These are phyloP conservation scores for Ganoderma sinense DNA, from an alignment of 1,284 basidiomycete species.

Conservation along the genomic window DNA sequence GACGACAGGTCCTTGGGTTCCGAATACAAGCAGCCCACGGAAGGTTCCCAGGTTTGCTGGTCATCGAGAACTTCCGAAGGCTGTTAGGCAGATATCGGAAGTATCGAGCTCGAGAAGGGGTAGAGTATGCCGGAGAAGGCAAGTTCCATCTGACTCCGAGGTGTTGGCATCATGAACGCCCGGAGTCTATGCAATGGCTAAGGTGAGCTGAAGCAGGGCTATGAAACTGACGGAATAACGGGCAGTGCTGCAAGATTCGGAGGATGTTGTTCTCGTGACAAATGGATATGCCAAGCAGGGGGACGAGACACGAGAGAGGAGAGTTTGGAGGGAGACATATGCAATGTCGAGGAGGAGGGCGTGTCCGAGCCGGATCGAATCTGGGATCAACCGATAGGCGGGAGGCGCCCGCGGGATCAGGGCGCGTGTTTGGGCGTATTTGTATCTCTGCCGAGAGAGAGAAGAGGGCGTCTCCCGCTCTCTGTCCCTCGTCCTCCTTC, in stretches of 20 bases:
- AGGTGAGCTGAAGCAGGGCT: background rate
- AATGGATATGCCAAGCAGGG: background rate
- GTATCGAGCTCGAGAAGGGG: background rate
- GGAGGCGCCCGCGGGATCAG: slow-evolving; percentile 6
- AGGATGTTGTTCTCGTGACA: background rate
- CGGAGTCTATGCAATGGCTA: background rate
- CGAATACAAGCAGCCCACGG: background rate
- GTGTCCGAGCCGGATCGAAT: background rate
- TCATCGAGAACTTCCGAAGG: background rate
- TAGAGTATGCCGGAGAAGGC: background rate
- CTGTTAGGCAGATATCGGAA: slow-evolving; percentile 1
- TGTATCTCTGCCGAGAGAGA: slow-evolving; percentile 16
- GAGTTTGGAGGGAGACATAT: background rate
- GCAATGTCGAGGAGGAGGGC: background rate
- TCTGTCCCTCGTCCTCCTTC: slow-evolving; percentile 28
- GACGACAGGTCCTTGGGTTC: slow-evolving; percentile 9
- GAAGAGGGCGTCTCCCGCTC: slow-evolving; percentile 28
- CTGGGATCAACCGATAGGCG: background rate
- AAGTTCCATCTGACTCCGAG: slow-evolving; percentile 2
- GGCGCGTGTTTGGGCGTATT: slow-evolving; percentile 25
- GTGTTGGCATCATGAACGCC: background rate
- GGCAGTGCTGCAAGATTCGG: background rate
- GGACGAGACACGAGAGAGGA: background rate
- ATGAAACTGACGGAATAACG: background rate
- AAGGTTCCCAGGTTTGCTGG: slow-evolving; percentile 2